These are phyloP conservation scores for Mycosphaerella sp. DNA, from an alignment of 2,329 filamentous ascomycete species.

Conservation along the genomic window DNA sequence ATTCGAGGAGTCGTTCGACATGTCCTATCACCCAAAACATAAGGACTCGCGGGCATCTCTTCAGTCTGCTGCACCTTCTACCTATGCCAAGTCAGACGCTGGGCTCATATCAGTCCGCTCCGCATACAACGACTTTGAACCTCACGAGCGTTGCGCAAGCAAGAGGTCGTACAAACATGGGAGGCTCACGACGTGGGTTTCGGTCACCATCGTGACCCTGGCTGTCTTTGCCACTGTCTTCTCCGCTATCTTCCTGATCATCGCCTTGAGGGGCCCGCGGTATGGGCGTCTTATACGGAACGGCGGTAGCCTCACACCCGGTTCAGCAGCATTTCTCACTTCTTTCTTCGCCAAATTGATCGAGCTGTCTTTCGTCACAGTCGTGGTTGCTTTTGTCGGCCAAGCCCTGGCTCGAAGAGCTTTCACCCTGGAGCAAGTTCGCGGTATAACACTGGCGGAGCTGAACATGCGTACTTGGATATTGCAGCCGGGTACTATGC, in stretches of 20 bases:
- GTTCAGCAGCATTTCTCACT: conserved; percentile 62
- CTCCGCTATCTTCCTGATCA: conserved; percentile 60
- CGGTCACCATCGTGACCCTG: conserved; percentile 37
- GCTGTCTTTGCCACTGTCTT: conserved; percentile 59
- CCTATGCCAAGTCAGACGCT: conserved; percentile 25
- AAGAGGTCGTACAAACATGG: conserved; percentile 10
- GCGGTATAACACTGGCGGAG: conserved; percentile 67
- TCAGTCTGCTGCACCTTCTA: conserved; percentile 23
- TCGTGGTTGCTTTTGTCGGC: conserved; percentile 68
- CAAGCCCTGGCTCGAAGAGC: conserved; percentile 68
- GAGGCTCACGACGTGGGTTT: conserved; percentile 41
- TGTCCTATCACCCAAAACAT: conserved; percentile 13
- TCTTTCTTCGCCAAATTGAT: conserved; percentile 68
- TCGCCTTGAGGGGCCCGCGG: conserved; percentile 56
- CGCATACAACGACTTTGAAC: conserved; percentile 25
- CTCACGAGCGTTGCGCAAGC: conserved; percentile 23
- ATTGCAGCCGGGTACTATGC: conserved; percentile 54
- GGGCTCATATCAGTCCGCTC: conserved; percentile 23
- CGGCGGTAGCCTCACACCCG: conserved; percentile 48
- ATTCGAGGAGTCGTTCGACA: conserved; percentile 18
- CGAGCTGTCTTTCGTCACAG: conserved; percentile 70
- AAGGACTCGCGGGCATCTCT: conserved; percentile 22
- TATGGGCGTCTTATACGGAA: conserved; percentile 56
- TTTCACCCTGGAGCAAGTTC: conserved; percentile 46
- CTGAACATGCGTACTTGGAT: conserved; percentile 71